A percentile compares a stretch with the other conserved stretches of the same genome.
Evolutionary conservation across 2,329 filamentous ascomycete species (phyloP).

Genomic region (Aspergillus sp.): DNA sequence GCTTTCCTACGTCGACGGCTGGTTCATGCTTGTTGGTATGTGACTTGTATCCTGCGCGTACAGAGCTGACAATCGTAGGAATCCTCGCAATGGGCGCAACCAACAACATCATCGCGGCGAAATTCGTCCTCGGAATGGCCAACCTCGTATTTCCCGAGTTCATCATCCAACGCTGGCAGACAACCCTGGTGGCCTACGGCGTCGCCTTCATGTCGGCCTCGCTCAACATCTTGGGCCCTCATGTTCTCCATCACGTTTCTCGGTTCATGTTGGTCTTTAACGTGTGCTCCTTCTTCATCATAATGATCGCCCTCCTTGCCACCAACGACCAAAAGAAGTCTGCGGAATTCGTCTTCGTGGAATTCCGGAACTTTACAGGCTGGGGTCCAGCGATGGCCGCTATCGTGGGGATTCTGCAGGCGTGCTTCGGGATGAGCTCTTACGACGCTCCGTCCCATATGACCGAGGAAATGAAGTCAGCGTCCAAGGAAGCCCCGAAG

Average conservation of each 20-base stretch:
- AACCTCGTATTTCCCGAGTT: constrained; percentile 45
- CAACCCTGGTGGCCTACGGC: constrained; percentile 44
- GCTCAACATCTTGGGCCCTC: constrained; percentile 43
- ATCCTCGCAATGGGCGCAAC: constrained; percentile 46
- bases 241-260: constrained; percentile 44
- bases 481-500: constrained; percentile 42
- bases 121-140: constrained; percentile 47
- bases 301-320: constrained; percentile 44
- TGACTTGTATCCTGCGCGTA: neutral
- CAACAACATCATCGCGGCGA: constrained; percentile 46
- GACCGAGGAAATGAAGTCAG: constrained; percentile 47
- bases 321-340: constrained; percentile 46
- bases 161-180: constrained; percentile 48
- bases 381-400: constrained; percentile 43
- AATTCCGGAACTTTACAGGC: constrained; percentile 48
- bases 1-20: constrained; percentile 38
- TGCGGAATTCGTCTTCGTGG: constrained; percentile 46
- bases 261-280: constrained; percentile 46
- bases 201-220: constrained; percentile 37
- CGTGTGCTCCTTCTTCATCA: constrained; percentile 43
- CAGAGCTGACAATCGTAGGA: constrained; percentile 24
- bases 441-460: constrained; percentile 44
- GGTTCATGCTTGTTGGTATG: constrained; percentile 42
- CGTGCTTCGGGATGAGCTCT: constrained; percentile 46
- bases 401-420: constrained; percentile 46